A percentile compares a stretch with the other conserved stretches of the same genome.
phyloP scores from a whole-genome alignment of 306 rosid species.

The Ammopiptanthus mongolicus region DNA sequence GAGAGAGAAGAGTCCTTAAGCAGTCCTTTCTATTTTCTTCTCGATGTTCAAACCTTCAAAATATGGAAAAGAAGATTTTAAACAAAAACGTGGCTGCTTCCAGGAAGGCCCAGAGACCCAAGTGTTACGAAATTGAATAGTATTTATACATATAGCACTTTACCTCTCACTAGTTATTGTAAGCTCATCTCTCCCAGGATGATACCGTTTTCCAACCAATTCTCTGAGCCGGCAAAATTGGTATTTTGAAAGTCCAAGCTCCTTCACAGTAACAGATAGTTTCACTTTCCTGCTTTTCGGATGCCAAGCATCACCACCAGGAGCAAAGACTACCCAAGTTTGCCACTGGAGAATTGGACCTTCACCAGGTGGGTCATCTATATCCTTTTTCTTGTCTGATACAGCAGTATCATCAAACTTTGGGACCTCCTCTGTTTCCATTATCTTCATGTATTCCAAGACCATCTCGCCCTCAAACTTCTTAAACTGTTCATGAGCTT shows the following conservation, averaged over 20 bases:
- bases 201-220: constrained; percentile 88
- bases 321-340: constrained; percentile 81
- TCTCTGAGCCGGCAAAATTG: constrained; percentile 81
- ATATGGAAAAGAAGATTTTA: constrained; percentile 13
- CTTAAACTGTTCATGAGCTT: constrained; percentile 71
- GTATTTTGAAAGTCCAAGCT: constrained; percentile 81
- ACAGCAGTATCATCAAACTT: constrained; percentile 42
- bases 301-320: constrained; percentile 99
- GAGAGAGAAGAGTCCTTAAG: constrained; percentile 79
- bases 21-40: constrained; percentile 98
- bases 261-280: constrained; percentile 84
- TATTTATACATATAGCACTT: not conserved
- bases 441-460: constrained; percentile 35
- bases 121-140: not conserved
- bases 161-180: constrained; percentile 91
- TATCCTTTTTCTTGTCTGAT: constrained; percentile 56
- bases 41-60: constrained; percentile 80
- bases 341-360: constrained; percentile 95
- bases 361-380: constrained; percentile 84
- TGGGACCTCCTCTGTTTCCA: constrained; percentile 57
- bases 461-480: constrained; percentile 81
- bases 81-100: constrained; percentile 2
- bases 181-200: constrained; percentile 93
- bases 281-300: constrained; percentile 94
- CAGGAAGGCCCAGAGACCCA: not conserved